Base-by-base conservation (phyloP, 1,284 basidiomycete species). In the Sporisorium graminicola region DNA sequence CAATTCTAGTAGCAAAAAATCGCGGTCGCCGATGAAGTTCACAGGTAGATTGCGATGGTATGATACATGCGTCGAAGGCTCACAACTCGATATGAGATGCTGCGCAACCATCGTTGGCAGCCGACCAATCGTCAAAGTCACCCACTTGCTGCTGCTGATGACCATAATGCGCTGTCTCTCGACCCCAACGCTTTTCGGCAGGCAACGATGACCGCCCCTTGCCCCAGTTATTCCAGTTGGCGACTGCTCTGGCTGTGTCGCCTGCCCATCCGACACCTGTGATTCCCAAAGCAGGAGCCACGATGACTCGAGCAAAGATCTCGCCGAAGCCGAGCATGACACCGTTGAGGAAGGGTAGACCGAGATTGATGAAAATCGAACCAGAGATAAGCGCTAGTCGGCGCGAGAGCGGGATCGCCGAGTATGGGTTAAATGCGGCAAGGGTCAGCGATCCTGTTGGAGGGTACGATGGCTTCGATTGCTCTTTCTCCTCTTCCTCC, bases 291-390 rank as follows among this genome's bases (percentile, higher is more conserved):
- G 73, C 74, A 5, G 84, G 84, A n/a, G 83, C 89, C 20, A 97
- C 87, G 16, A 94, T 89, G 70, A 94, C 92, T 86, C 94, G 91
- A 20, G 95, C 96, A 82, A 98, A 95, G 65, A 99, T 94, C 87
- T 99, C 96, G 26, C 96, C 96, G 83, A 98, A 95, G 12, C 96
- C 96, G 52, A 98, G 90, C 94, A 98, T 97, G 80, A 98, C 93
- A 29, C 96, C 96, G 83, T 98, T 98, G 52, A 98, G 90, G 85
- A 99, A 99, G 0, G 96, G 96, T 46, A 98, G 88, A 2, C 95
- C 87, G 66, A 99, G 87, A 86, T 99, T 98, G 87, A 98, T 95
- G 42, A 93, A 93, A 65, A 98, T 86, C 9, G 93, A 91, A 5
- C 94, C 93, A 47, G 93, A 83, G 65, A 97, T 87, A 6, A 84